phyloP scores from a whole-genome alignment of 768 basidiomycete genomes.

The Hericium coralloides region DNA sequence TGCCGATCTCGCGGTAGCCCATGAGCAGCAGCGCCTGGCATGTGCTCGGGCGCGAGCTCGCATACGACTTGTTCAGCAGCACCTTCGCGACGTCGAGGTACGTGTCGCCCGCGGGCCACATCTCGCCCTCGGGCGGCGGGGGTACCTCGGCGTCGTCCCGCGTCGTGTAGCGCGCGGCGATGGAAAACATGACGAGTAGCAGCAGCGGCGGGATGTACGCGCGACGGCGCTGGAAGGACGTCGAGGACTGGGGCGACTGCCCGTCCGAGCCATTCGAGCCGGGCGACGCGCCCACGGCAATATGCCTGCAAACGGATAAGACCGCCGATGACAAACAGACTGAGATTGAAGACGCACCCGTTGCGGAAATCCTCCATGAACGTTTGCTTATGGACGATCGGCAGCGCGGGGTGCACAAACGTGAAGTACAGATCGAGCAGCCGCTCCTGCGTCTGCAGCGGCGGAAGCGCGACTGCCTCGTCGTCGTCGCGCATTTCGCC shows the following conservation, averaged over 20 bases:
- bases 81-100: slow-evolving; percentile 61
- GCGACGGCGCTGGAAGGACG: slow-evolving; percentile 31
- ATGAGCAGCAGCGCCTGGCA: slow-evolving; percentile 75
- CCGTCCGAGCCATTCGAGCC: slow-evolving; percentile 20
- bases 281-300: slow-evolving; percentile 21
- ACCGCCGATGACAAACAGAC: background rate
- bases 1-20: slow-evolving; percentile 80
- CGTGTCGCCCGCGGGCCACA: slow-evolving; percentile 78
- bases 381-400: slow-evolving; percentile 62
- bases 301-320: slow-evolving; percentile 5
- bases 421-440: slow-evolving; percentile 73
- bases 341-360: slow-evolving; percentile 21
- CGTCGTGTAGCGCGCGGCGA: slow-evolving; percentile 64
- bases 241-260: slow-evolving; percentile 15
- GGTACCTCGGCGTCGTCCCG: slow-evolving; percentile 17
- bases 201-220: slow-evolving; percentile 55
- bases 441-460: slow-evolving; percentile 49
- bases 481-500: slow-evolving; percentile 25
- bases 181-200: slow-evolving; percentile 75
- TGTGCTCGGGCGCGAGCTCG: slow-evolving; percentile 63
- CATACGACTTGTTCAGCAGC: slow-evolving; percentile 57
- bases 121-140: slow-evolving; percentile 39
- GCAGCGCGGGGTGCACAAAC: slow-evolving; percentile 73
- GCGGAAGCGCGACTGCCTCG: slow-evolving; percentile 42
- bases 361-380: slow-evolving; percentile 52